Evolutionary conservation across 202 grass and related monocot genomes (phyloP), one percentile per base, ranked within the genome.

Genomic region (Setaria italica): DNA sequence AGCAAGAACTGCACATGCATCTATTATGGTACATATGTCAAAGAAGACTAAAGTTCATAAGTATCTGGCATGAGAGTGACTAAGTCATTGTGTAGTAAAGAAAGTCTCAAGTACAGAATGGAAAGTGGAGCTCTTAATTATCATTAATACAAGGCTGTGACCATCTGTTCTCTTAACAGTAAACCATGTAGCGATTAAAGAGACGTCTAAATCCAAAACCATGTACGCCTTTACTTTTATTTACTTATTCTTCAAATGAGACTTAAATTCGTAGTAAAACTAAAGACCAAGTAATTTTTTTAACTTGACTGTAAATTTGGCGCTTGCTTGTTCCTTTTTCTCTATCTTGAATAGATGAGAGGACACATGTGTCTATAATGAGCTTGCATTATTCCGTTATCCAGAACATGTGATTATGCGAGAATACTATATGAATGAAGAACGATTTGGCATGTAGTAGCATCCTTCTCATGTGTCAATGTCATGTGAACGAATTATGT

Each of bases 31-130:
- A 16, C 50, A 74, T 79, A 45, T 60, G 47, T 64, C 56, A 79
- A 67, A 68, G 43, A 55, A 73, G 74, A 73, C 9, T 5, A 70
- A 62, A 79, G 53, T 45, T 77, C 65, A 59, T 78, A 86, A 82
- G 20, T 76, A 85, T 70, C 63, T 86, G 78, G 62, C 81, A 51
- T 72, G 84, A 87, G 67, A 85, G 67, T 49, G 78, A 89, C 62
- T 14, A 20, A 51, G 76, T 62, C 55, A 48, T 62, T 35, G 58
- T 35, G 57, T 56, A 88, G 57, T 65, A 79, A 90, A 79, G 16
- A 80, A 76, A 71, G 19, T 16, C 35, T 43, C 62, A 49, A 70
- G 45, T 82, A 76, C 37, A 83, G 45, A 76, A 77, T 9, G 1
- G 11, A 46, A 90, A 60, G 5, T 85, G n/a, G 58, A 48, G 62